Evolutionary conservation across 2,329 filamentous ascomycete genomes (phyloP).

Genomic region (Periconia digitata): DNA sequence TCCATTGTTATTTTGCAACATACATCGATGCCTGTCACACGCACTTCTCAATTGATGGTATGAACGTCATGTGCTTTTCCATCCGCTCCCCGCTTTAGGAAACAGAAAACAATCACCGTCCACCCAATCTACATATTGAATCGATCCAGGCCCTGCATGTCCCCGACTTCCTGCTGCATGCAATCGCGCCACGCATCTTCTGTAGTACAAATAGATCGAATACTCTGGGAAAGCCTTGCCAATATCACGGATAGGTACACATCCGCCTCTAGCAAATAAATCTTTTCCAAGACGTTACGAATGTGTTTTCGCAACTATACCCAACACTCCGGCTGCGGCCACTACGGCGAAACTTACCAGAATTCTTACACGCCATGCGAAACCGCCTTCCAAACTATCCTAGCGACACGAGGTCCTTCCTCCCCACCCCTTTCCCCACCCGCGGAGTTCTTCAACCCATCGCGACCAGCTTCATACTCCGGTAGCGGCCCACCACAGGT

Average conservation of each 20-base stretch:
- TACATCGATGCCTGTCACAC: no score
- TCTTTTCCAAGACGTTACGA: no score
- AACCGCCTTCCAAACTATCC: constrained; percentile 23
- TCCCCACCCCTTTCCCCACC: constrained; percentile 28
- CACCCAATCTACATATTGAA: background rate
- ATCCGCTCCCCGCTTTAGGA: constrained; percentile 1
- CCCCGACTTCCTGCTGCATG: no score
- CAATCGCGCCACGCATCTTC: no score
- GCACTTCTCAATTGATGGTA: background rate
- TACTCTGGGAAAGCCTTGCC: no score
- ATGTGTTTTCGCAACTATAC: constrained; percentile 40
- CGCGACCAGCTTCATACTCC: constrained; percentile 9
- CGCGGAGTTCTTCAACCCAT: constrained; percentile 2
- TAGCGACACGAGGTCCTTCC: constrained; percentile 26
- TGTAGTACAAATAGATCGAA: no score
- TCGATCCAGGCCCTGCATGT: background rate
- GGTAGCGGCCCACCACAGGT: background rate
- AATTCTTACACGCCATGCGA: constrained; percentile 33
- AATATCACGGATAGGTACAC: no score
- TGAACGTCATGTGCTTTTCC: background rate
- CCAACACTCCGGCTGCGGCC: constrained; percentile 38
- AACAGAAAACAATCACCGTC: background rate
- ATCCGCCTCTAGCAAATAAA: no score
- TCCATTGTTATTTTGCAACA: no score
- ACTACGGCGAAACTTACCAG: constrained; percentile 29